Conservation (phyloP, 345 rosid species). For the Hypericum perforatum region DNA sequence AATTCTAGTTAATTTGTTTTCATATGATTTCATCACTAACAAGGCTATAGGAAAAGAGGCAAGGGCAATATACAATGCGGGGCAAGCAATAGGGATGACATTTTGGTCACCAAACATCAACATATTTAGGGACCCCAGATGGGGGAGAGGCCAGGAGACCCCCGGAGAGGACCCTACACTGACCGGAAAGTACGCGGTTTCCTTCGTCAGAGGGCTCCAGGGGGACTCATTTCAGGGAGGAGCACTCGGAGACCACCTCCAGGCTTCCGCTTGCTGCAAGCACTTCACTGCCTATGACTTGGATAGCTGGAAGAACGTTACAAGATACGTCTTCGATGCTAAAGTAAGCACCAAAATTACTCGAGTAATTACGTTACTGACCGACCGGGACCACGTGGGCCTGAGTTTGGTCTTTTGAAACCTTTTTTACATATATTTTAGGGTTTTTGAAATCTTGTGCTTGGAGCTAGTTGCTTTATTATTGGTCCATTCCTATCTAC, state of each 20-base stretch:
- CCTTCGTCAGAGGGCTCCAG: conserved; percentile 12
- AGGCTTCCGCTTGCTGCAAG: conserved; percentile 12
- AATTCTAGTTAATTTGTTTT: no score
- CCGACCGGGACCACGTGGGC: no score
- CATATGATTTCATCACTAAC: no score
- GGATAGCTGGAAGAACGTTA: conserved; percentile 5
- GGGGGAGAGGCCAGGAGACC: conserved; percentile 13
- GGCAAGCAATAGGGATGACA: conserved; percentile 9
- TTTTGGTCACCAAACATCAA: conserved; percentile 11
- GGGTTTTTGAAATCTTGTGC: no score
- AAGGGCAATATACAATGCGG: conserved; percentile 10
- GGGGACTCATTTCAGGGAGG: background rate
- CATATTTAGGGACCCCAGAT: conserved; percentile 12
- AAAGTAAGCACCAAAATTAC: background rate
- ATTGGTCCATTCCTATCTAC: no score
- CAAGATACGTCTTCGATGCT: conserved; percentile 1
- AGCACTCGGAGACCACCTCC: background rate
- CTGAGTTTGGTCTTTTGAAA: no score
- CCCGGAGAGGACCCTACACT: conserved; percentile 11
- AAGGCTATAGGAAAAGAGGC: conserved; percentile 7
- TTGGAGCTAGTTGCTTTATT: no score
- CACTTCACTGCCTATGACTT: conserved; percentile 10
- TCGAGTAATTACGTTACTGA: no score
- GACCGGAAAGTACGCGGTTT: background rate
- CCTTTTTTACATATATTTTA: no score